Conservation (phyloP, 116 monocot genomes). For the Dioscorea cayenensis region DNA sequence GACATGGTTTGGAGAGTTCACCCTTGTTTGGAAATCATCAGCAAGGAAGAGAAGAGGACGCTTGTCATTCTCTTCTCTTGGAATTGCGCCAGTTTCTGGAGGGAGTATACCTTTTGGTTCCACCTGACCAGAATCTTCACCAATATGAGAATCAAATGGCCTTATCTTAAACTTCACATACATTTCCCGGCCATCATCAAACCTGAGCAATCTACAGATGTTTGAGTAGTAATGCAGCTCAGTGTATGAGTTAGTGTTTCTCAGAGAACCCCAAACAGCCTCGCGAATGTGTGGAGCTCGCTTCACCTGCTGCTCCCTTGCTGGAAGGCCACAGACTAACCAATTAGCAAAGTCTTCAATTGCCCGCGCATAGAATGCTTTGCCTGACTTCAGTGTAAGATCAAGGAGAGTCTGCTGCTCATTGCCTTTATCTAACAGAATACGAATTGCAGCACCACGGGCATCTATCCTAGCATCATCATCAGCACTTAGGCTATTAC, state of each 20-base stretch:
- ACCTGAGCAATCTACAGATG: constrained; percentile 29
- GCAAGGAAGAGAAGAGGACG: constrained; percentile 56
- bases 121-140: constrained; percentile 38
- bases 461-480: constrained; percentile 55
- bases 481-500: constrained; percentile 51
- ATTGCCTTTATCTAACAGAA: constrained; percentile 18
- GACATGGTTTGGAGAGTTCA: constrained; percentile 27
- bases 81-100: constrained; percentile 53
- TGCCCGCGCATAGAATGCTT: constrained; percentile 41
- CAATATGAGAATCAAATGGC: constrained; percentile 18
- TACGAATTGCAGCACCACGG: constrained; percentile 35
- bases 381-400: constrained; percentile 44
- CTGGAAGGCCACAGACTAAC: constrained; percentile 40
- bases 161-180: constrained; percentile 45
- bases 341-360: constrained; percentile 41
- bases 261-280: constrained; percentile 48
- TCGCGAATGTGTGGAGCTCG: constrained; percentile 38
- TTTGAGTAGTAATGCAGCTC: constrained; percentile 56
- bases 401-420: constrained; percentile 27
- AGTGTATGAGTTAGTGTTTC: constrained; percentile 33
- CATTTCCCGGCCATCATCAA: constrained; percentile 38
- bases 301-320: constrained; percentile 43
- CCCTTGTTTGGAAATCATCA: constrained; percentile 33
- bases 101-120: constrained; percentile 41
- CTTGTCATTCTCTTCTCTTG: constrained; percentile 35